These are phyloP conservation scores for Lecanicillium sp. DNA, from an alignment of 2,329 filamentous ascomycete genomes.

Conservation along the genomic window DNA sequence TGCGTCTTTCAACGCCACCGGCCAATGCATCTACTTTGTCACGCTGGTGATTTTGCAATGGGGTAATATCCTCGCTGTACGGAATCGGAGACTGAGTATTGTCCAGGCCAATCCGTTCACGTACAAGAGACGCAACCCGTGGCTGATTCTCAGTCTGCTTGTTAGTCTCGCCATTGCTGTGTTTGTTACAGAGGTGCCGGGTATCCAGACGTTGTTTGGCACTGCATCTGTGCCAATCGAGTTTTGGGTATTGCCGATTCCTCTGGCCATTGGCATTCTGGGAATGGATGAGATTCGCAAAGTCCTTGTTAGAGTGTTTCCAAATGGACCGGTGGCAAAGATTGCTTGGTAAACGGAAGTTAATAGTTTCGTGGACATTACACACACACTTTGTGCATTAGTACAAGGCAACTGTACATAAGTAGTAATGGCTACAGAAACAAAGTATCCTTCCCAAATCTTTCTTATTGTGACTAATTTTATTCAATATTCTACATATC, in stretches of 20 bases:
- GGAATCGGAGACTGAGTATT: conserved; percentile 43
- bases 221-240: conserved; percentile 42
- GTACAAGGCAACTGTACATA: too few species aligned
- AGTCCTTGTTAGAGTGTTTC: conserved; percentile 36
- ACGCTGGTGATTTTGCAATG: conserved; percentile 45
- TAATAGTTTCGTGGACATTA: too few species aligned
- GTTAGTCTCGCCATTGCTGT: conserved; percentile 43
- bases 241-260: conserved; percentile 44
- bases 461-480: too few species aligned
- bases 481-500: too few species aligned
- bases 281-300: conserved; percentile 46
- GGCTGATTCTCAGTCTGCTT: conserved; percentile 36
- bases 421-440: too few species aligned
- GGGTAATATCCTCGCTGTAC: conserved; percentile 43
- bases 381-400: too few species aligned
- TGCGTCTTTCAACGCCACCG: conserved; percentile 38
- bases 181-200: conserved; percentile 44
- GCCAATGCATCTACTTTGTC: conserved; percentile 47
- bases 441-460: too few species aligned
- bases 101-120: conserved; percentile 42
- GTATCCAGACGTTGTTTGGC: conserved; percentile 38
- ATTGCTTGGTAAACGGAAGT: conserved; percentile 40
- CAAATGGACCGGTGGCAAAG: conserved; percentile 34
- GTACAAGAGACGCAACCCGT: conserved; percentile 39
- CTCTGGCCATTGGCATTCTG: conserved; percentile 41